Conservation (phyloP, 352 stramenopile species). For the Globisporangium viniferum region DNA sequence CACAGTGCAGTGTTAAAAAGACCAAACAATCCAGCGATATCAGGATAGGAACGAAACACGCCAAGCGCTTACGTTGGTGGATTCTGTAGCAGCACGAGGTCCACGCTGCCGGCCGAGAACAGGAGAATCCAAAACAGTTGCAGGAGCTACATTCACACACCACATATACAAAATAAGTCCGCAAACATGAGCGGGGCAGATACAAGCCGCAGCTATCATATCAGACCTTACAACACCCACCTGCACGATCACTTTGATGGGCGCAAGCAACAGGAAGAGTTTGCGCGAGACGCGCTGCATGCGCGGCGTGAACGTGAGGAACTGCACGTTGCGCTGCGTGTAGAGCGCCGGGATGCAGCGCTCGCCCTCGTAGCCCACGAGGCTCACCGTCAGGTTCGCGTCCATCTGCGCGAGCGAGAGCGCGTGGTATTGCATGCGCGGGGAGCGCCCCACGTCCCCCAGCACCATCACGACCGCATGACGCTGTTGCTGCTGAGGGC, state of each 20-base stretch:
- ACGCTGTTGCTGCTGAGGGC: constrained; percentile 13
- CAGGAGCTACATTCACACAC: constrained; percentile 37
- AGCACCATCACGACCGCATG: constrained; percentile 93
- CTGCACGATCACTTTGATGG: constrained; percentile 81
- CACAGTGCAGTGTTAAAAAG: too few relatives aligned
- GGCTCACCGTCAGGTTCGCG: constrained; percentile 63
- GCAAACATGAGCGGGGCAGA: too few relatives aligned
- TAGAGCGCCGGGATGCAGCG: constrained; percentile 75
- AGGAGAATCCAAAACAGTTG: constrained; percentile 85
- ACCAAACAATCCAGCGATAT: too few relatives aligned
- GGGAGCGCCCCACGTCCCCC: constrained; percentile 94
- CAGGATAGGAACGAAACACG: too few relatives aligned
- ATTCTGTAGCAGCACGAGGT: constrained; percentile 98
- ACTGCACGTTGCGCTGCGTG: constrained; percentile 52
- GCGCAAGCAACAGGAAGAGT: constrained; percentile 77
- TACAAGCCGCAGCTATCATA: too few relatives aligned
- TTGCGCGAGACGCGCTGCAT: constrained; percentile 58
- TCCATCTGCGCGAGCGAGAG: constrained; percentile 89
- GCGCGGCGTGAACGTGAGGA: constrained; percentile 75
- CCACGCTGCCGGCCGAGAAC: constrained; percentile 60
- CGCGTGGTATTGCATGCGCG: constrained; percentile 99
- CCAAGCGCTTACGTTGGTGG: constrained; percentile 81
- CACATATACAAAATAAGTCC: constrained; percentile 5
- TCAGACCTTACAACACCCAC: constrained; percentile 7
- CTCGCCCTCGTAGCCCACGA: constrained; percentile 95